These are phyloP conservation scores for Fusarium napiforme DNA, from an alignment of 2,329 filamentous ascomycete genomes.

Conservation along the genomic window DNA sequence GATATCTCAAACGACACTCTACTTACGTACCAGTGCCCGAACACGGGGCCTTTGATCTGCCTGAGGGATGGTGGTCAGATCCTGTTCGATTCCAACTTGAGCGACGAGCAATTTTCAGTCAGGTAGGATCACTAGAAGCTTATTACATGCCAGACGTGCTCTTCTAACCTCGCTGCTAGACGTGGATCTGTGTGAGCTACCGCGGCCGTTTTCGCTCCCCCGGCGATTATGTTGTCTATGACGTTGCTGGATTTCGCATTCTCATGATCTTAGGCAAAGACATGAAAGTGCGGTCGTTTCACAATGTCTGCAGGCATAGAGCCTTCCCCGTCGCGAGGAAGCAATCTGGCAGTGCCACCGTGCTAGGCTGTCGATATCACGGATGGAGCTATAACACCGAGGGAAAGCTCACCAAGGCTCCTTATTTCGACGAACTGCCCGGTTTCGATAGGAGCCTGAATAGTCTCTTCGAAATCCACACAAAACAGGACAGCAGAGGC, in stretches of 20 bases:
- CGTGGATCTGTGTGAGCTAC: neutral
- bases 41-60: neutral
- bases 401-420: neutral
- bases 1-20: neutral
- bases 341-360: neutral
- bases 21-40: fast-evolving
- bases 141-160: neutral
- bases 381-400: constrained; percentile 6
- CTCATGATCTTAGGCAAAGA: constrained; percentile 5
- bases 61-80: neutral
- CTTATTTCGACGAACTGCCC: neutral
- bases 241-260: neutral
- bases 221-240: neutral
- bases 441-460: neutral
- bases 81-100: neutral
- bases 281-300: neutral
- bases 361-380: constrained; percentile 4
- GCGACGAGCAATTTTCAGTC: neutral
- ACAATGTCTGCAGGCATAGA: constrained; percentile 4
- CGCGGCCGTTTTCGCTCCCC: neutral
- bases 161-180: neutral
- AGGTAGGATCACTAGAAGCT: neutral
- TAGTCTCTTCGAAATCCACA: neutral
- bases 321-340: neutral
- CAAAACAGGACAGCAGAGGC: neutral